Percentiles rank a stretch among this genome's conserved stretches.
Evolutionary conservation across 305 asterid genomes (phyloP).

Genomic region (Coffea humblotiana): DNA sequence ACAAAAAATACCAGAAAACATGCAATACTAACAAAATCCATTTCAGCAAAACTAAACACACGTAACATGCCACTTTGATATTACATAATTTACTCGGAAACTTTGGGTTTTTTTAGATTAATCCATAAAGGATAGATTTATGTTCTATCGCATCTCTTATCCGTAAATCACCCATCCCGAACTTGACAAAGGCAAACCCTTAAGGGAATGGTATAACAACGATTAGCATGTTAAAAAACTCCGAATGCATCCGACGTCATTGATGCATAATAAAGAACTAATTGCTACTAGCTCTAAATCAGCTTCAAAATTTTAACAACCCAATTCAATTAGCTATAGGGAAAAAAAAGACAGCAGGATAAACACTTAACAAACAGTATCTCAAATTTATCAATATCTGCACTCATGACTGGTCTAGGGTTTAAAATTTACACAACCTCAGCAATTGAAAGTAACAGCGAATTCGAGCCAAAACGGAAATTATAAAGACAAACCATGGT

Average conservation of each 20-base stretch:
- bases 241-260: not conserved
- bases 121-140: not conserved
- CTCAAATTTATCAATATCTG: not conserved
- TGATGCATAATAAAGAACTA: too few species aligned
- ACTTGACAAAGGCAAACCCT: not conserved
- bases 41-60: not conserved
- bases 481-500: constrained; percentile 51
- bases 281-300: not conserved
- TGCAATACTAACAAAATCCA: not conserved
- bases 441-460: not conserved
- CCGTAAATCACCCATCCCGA: not conserved
- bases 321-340: not conserved
- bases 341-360: not conserved
- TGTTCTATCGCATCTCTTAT: not conserved
- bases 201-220: not conserved
- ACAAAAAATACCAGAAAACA: not conserved
- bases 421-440: constrained; percentile 1
- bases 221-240: not conserved
- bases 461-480: not conserved
- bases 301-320: not conserved
- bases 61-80: not conserved
- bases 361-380: not conserved
- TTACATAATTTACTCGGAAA: not conserved
- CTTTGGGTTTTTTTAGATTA: not conserved
- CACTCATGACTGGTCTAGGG: not conserved